These are phyloP conservation scores for Podospora didyma DNA, from an alignment of 495 filamentous ascomycete genomes.

Conservation along the genomic window DNA sequence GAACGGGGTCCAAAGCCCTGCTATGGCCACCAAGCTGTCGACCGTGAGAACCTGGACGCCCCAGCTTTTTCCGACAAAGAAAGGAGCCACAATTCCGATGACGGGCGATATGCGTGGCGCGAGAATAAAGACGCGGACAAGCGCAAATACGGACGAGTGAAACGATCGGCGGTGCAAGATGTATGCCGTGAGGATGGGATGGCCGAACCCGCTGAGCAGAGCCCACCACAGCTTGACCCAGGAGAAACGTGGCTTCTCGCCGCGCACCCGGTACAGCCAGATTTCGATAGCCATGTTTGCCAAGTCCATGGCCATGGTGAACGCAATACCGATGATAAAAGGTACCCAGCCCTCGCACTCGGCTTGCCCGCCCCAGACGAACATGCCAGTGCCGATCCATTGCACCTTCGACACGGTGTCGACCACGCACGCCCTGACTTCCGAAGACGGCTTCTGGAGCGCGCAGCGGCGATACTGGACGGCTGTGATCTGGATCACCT, in stretches of 20 bases:
- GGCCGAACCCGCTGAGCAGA: not conserved
- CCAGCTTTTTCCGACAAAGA: not conserved
- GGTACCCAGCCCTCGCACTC: not conserved
- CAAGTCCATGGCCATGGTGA: not conserved
- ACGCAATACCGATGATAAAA: not conserved
- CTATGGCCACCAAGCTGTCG: not conserved
- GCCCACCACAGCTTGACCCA: not conserved
- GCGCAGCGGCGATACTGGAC: too few relatives aligned
- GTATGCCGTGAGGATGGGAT: not conserved
- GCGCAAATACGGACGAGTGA: not conserved
- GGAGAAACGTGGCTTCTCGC: not conserved
- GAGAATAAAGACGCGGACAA: not conserved
- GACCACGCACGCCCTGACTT: not conserved
- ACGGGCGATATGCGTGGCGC: not conserved
- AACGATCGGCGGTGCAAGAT: not conserved
- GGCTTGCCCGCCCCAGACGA: not conserved
- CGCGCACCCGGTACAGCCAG: not conserved
- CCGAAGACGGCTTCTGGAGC: too few relatives aligned
- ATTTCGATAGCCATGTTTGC: not conserved
- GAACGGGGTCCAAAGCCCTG: not conserved
- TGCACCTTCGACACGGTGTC: not conserved
- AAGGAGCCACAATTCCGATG: not conserved
- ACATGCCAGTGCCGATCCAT: not conserved
- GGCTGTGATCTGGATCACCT: too few relatives aligned
- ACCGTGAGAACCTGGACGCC: not conserved